Evolutionary conservation across 495 filamentous ascomycete species (phyloP).

Genomic region (Acidiella bohemica): DNA sequence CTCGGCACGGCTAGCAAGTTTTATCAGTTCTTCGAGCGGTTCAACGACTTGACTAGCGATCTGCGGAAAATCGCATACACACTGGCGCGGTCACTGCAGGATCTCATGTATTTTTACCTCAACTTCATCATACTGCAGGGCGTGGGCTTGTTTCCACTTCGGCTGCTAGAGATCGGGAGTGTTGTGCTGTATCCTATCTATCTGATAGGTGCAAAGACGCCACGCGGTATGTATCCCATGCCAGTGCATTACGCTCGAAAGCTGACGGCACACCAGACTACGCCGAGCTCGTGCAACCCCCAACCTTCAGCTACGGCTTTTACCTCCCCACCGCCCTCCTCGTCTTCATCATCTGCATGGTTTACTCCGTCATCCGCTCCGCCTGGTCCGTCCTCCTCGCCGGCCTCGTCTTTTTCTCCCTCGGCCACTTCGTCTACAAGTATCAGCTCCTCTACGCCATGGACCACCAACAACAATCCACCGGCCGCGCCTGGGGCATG

Average conservation of each 20-base stretch:
- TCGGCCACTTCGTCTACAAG: slow-evolving; percentile 92
- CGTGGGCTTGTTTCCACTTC: slow-evolving; percentile 81
- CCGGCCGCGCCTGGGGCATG: slow-evolving; percentile 86
- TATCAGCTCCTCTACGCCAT: slow-evolving; percentile 97
- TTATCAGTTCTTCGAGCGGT: slow-evolving; percentile 51
- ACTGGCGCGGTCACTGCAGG: slow-evolving; percentile 61
- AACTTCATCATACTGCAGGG: slow-evolving; percentile 93
- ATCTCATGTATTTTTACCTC: slow-evolving; percentile 70
- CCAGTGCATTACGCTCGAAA: neutral
- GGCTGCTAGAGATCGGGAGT: slow-evolving; percentile 79
- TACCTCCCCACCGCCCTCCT: slow-evolving; percentile 86
- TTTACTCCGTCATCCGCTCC: slow-evolving; percentile 78
- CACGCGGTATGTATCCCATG: slow-evolving; percentile 38
- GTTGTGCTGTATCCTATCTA: slow-evolving; percentile 73
- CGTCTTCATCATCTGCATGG: slow-evolving; percentile 82
- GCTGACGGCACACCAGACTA: slow-evolving; percentile 41
- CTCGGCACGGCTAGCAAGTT: slow-evolving; percentile 68
- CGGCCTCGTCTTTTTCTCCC: slow-evolving; percentile 72
- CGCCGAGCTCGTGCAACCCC: slow-evolving; percentile 68
- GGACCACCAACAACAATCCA: slow-evolving; percentile 93
- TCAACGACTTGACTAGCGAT: slow-evolving; percentile 62
- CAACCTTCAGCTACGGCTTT: slow-evolving; percentile 89
- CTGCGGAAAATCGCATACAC: slow-evolving; percentile 62
- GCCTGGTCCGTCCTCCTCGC: slow-evolving; percentile 73
- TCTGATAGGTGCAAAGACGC: slow-evolving; percentile 68